phyloP scores from a whole-genome alignment of 768 basidiomycete species.

The Neoboletus magnificus region DNA sequence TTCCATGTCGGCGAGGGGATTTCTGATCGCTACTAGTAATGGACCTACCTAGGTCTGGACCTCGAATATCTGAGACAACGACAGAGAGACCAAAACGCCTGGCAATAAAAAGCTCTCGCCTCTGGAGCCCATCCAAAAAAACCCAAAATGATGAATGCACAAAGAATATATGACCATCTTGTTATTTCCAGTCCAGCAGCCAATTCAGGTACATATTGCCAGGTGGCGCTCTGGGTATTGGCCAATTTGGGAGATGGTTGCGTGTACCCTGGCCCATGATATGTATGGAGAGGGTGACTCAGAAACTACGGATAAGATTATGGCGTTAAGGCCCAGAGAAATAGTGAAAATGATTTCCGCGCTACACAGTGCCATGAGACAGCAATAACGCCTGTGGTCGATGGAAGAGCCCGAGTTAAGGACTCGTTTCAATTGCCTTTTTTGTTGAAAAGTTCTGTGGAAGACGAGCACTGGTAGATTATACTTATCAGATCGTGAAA shows the following conservation, averaged over 20 bases:
- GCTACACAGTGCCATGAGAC: slow-evolving; percentile 46
- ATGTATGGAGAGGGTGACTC: slow-evolving; percentile 34
- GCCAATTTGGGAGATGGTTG: slow-evolving; percentile 40
- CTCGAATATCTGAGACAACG: slow-evolving; percentile 8
- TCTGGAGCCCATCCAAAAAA: slow-evolving; percentile 61
- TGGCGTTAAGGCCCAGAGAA: slow-evolving; percentile 33
- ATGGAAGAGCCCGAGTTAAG: slow-evolving; percentile 30
- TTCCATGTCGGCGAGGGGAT: neutral
- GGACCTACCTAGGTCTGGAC: too few species aligned
- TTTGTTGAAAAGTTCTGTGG: slow-evolving; percentile 9
- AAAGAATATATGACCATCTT: slow-evolving; percentile 40
- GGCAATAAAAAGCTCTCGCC: slow-evolving; percentile 38
- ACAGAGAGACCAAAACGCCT: slow-evolving; percentile 23
- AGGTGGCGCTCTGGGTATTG: slow-evolving; percentile 37
- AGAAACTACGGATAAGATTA: slow-evolving; percentile 28
- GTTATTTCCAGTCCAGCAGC: slow-evolving; percentile 31
- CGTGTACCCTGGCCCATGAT: slow-evolving; percentile 53
- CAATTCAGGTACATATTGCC: slow-evolving; percentile 28
- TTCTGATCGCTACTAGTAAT: too few species aligned
- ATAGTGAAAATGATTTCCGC: slow-evolving; percentile 39
- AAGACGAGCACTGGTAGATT: slow-evolving; percentile 19
- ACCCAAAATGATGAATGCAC: slow-evolving; percentile 42
- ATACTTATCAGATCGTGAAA: neutral
- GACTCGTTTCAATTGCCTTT: neutral
- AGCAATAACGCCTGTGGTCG: slow-evolving; percentile 45